A percentile compares a stretch with the other conserved stretches of the same genome.
These are phyloP conservation scores for Sistotremastrum niveocremeum DNA, from an alignment of 768 basidiomycete species.

Conservation along the genomic window DNA sequence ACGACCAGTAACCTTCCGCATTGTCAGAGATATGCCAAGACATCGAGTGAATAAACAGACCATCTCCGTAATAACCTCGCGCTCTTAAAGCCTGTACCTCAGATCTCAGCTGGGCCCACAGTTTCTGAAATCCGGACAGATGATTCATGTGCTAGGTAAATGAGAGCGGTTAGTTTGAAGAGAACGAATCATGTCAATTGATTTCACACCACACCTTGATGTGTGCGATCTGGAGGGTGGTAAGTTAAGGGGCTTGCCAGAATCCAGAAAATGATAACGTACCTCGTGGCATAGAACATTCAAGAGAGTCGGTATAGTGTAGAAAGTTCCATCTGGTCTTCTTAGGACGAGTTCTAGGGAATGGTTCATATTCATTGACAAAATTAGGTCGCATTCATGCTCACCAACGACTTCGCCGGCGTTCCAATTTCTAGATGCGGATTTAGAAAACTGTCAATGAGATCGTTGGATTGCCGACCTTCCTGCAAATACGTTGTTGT, in stretches of 20 bases:
- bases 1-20: conserved; percentile 63
- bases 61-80: conserved; percentile 75
- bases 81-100: conserved; percentile 62
- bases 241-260: neutral
- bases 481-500: conserved; percentile 65
- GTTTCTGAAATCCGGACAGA: conserved; percentile 57
- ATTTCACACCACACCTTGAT: conserved; percentile 41
- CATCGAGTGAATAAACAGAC: conserved; percentile 19
- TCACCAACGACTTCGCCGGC: conserved; percentile 66
- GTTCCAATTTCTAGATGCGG: conserved; percentile 48
- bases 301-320: conserved; percentile 54
- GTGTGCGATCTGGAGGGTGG: conserved; percentile 50
- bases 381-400: conserved; percentile 1
- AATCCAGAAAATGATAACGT: conserved; percentile 5
- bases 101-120: conserved; percentile 51
- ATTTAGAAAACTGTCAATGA: too few species aligned
- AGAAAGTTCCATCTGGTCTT: conserved; percentile 43
- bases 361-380: conserved; percentile 4
- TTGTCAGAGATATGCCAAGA: neutral
- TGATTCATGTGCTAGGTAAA: conserved; percentile 62
- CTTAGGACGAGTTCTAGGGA: conserved; percentile 63
- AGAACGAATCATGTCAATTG: neutral
- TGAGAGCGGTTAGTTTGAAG: neutral
- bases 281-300: conserved; percentile 80
- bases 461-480: conserved; percentile 14